Conservation (phyloP, 495 filamentous ascomycete species). For the Penicillium lagena region DNA sequence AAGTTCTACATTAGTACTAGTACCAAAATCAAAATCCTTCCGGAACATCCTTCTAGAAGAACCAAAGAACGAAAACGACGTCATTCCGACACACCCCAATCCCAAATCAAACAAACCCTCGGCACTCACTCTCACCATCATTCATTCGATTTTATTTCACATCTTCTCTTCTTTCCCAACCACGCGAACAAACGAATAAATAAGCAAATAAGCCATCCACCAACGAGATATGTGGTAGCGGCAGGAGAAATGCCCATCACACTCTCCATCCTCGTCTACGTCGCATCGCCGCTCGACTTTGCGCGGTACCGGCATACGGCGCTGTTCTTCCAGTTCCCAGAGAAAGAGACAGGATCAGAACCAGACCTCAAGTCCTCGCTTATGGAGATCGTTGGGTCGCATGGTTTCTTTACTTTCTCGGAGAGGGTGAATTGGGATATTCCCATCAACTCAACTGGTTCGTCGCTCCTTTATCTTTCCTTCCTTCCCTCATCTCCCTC, state of each 20-base stretch:
- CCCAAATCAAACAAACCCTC: not conserved
- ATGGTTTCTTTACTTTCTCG: conserved; percentile 9
- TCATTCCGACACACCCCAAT: conserved; percentile 3
- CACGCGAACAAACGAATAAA: not conserved
- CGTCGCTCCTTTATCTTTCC: not conserved
- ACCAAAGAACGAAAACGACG: not conserved
- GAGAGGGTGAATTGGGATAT: conserved; percentile 10
- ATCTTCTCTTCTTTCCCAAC: not conserved
- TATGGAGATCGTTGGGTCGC: conserved; percentile 12
- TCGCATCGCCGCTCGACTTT: conserved; percentile 19
- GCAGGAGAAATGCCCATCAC: conserved; percentile 8
- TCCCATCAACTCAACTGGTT: conserved; percentile 6
- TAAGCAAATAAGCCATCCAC: not conserved
- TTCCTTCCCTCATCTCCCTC: not conserved
- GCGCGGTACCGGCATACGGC: conserved; percentile 17
- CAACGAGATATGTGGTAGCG: too few species aligned
- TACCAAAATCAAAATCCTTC: too few species aligned
- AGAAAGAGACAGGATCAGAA: not conserved
- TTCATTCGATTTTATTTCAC: not conserved
- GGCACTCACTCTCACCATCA: not conserved
- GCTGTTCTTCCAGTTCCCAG: conserved; percentile 10
- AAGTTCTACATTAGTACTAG: too few species aligned
- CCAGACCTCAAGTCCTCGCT: conserved; percentile 7
- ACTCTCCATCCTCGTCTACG: conserved; percentile 15
- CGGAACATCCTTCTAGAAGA: conserved; percentile 9